These are phyloP conservation scores for Melampsora larici-populina DNA, from an alignment of 1,284 basidiomycete species.

Conservation along the genomic window DNA sequence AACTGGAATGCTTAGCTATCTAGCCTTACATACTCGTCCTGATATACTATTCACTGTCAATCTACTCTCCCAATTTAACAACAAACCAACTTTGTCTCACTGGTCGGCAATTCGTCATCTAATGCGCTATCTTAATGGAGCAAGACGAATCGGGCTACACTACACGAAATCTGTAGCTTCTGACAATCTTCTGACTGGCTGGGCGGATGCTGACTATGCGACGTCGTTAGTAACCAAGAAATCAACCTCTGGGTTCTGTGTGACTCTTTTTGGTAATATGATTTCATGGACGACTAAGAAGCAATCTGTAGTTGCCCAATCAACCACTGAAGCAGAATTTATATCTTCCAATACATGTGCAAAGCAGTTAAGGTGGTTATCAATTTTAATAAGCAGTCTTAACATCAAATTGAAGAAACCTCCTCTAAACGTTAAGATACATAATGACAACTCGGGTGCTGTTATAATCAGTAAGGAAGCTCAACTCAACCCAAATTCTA, in stretches of 20 bases:
- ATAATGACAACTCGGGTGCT: slow-evolving; percentile 7
- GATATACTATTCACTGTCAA: slow-evolving; percentile 17
- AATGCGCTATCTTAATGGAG: background rate
- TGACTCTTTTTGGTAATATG: too few species aligned
- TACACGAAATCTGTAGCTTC: background rate
- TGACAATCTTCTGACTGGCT: background rate
- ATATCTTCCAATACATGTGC: background rate
- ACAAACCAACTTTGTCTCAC: background rate
- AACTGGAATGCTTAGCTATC: slow-evolving; percentile 2
- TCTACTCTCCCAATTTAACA: slow-evolving; percentile 6
- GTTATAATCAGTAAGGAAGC: slow-evolving; percentile 2
- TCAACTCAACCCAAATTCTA: slow-evolving; percentile 2
- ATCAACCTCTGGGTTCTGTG: too few species aligned
- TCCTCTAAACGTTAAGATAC: background rate
- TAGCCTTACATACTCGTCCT: slow-evolving; percentile 11
- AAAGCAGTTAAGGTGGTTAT: slow-evolving; percentile 15
- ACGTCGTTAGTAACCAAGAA: too few species aligned
- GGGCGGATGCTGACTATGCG: slow-evolving; percentile 14
- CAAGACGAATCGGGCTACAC: background rate
- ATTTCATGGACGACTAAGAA: too few species aligned
- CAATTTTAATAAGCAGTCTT: background rate
- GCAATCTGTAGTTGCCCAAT: too few species aligned
- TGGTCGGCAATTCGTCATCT: background rate
- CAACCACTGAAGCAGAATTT: too few species aligned
- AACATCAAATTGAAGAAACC: background rate